These are phyloP conservation scores for Thraustochytrium sp. DNA, from an alignment of 352 stramenopile genomes.

Conservation along the genomic window DNA sequence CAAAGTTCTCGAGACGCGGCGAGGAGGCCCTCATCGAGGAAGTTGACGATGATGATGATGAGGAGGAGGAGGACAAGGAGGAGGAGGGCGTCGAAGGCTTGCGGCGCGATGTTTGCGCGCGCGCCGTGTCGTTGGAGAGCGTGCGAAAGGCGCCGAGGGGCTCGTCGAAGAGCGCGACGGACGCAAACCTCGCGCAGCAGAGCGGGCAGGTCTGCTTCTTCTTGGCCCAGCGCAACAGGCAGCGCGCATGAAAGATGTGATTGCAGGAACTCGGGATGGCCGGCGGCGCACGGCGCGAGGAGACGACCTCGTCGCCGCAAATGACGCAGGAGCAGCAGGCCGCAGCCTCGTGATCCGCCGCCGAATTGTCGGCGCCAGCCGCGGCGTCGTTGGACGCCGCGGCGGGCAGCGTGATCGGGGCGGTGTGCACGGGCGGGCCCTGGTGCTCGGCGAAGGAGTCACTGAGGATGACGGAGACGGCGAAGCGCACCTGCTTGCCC, in stretches of 20 bases:
- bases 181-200: constrained; percentile 62
- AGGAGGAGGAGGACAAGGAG: background rate
- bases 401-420: background rate
- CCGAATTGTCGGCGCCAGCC: background rate
- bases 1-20: too few relatives aligned
- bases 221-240: constrained; percentile 83
- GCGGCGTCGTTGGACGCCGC: background rate
- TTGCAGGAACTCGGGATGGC: constrained; percentile 60
- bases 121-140: too few relatives aligned
- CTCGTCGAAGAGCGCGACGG: background rate
- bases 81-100: background rate
- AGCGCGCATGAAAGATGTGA: constrained; percentile 86
- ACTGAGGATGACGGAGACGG: background rate
- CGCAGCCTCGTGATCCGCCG: too few relatives aligned
- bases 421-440: background rate
- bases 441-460: background rate
- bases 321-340: background rate
- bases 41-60: too few relatives aligned
- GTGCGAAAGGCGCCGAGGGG: too few relatives aligned
- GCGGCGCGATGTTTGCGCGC: too few relatives aligned
- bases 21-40: too few relatives aligned
- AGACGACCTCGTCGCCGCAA: background rate
- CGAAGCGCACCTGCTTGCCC: background rate
- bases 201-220: constrained; percentile 85
- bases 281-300: background rate